Base-by-base conservation (phyloP, 495 filamentous ascomycete genomes). In the Jackrogersella multiformis region DNA sequence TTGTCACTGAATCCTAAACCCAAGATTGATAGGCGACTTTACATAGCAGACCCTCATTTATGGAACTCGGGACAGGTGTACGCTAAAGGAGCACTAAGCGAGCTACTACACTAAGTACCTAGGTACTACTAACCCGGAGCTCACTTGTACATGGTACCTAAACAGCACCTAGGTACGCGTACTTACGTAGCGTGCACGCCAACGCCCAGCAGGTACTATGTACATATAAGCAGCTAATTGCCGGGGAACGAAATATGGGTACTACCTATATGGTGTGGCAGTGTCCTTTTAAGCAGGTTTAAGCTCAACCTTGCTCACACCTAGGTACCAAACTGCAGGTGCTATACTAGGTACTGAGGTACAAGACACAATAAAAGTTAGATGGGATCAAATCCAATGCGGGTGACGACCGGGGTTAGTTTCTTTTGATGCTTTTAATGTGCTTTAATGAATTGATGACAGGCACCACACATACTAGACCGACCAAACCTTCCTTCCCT, bases 261-360 rank as follows among this genome's bases (percentile, higher is more conserved):
- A n/a, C n/a, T n/a, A n/a, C n/a, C n/a, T n/a, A n/a, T n/a, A 23
- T 57, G 44, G 59, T 69, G 67, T 70, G 67, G 67, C 67, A 70
- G 67, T 70, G 67, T 51, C n/a, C 32, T 61, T 66, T n/a, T n/a
- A n/a, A n/a, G n/a, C n/a, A n/a, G n/a, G n/a, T n/a, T n/a, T n/a
- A n/a, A n/a, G n/a, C n/a, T n/a, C n/a, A n/a, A 46, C 42, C 21
- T 46, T 46, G 41, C 23, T 44, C n/a, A n/a, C n/a, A n/a, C n/a
- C n/a, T n/a, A n/a, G n/a, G n/a, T n/a, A n/a, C n/a, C 13, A 24
- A 32, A 30, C 42, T 52, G 52, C 56, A 57, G 57, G 61, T n/a
- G n/a, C n/a, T n/a, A n/a, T n/a, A n/a, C n/a, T n/a, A n/a, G n/a
- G n/a, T n/a, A n/a, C n/a, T n/a, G n/a, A n/a, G n/a, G n/a, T n/a